Percentiles rank a stretch among this genome's conserved stretches.
These are phyloP conservation scores for Neolentinus lepideus DNA, from an alignment of 1,284 basidiomycete genomes.

Conservation along the genomic window DNA sequence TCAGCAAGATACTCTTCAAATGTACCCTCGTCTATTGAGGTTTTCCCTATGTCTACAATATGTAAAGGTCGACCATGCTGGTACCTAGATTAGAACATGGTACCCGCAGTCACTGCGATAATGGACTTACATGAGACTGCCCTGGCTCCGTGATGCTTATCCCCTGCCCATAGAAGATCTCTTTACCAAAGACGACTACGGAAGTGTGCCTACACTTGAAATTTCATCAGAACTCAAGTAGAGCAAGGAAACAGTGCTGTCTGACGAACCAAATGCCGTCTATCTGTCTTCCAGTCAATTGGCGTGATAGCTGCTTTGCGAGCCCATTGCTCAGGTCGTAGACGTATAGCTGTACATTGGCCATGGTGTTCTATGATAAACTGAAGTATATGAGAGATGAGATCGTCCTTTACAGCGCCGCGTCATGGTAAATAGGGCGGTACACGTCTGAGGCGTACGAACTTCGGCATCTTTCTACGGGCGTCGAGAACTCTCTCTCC, in stretches of 20 bases:
- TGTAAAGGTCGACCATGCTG: conserved; percentile 78
- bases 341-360: conserved; percentile 55
- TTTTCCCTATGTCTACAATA: conserved; percentile 76
- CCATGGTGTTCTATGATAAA: neutral
- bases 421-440: neutral
- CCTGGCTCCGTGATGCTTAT: conserved; percentile 65
- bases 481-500: neutral
- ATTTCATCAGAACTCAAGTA: neutral
- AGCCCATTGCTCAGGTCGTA: conserved; percentile 89
- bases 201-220: conserved; percentile 70
- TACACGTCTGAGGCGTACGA: neutral
- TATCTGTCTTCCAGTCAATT: conserved; percentile 80
- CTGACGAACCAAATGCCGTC: conserved; percentile 79
- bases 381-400: neutral
- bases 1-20: conserved; percentile 77
- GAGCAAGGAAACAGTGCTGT: neutral
- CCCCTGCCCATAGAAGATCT: conserved; percentile 87
- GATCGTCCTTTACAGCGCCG: neutral
- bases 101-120: no score
- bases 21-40: conserved; percentile 75
- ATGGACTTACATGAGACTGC: conserved; percentile 63
- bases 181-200: conserved; percentile 79
- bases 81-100: neutral
- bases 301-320: conserved; percentile 66
- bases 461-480: neutral